Base-by-base conservation (phyloP, 2,329 filamentous ascomycete species). In the Verticillium isaacii region DNA sequence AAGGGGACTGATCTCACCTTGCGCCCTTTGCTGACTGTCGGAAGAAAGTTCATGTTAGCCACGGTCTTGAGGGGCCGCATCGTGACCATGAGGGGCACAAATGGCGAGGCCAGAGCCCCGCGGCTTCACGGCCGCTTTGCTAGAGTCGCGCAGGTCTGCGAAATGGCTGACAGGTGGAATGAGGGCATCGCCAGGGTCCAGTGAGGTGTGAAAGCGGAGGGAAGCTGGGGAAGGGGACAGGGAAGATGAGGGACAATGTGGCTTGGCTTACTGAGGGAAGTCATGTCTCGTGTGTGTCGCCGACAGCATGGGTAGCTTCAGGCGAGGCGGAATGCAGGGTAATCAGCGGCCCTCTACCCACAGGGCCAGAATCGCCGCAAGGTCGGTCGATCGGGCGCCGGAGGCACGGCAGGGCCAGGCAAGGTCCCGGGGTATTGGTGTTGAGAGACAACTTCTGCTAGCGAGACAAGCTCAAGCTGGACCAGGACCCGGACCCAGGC, bases 21-120 rank as follows among this genome's bases (percentile, higher is more conserved):
- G 72, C 83, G 80, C 69, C 78, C 81, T 77, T 86, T 86, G 72
- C 81, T 82, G 58, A 86, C 84, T 86, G 80, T 72, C 32, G 80
- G 77, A 61, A 82, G 72, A 69, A 83, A 76, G 67, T 76, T 77
- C 78, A 85, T 83, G 76, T 86, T 77, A 86, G 82, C 74, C 63
- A 68, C 32, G 41, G 29, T 36, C 50, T 55, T 59, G 58, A 59
- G 58, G 23, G 58, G 32, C 34, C 41, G 50, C 58, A 59, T 59
- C 8, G 45, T 52, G 45, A 23, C 45, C n/a, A 52, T 52, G 19
- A 25, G 19, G 19, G 12, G 37, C 15, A 29, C 29, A 15, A 15
- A 41, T 41, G 37, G 37, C 15, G 37, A 41, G 37, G 37, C 37
- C 37, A 12, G 19, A 25, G 45, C 45, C 45, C 29, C 45, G 45